Evolutionary conservation across 306 rosid genomes (phyloP).

Genomic region (Alnus rubra): DNA sequence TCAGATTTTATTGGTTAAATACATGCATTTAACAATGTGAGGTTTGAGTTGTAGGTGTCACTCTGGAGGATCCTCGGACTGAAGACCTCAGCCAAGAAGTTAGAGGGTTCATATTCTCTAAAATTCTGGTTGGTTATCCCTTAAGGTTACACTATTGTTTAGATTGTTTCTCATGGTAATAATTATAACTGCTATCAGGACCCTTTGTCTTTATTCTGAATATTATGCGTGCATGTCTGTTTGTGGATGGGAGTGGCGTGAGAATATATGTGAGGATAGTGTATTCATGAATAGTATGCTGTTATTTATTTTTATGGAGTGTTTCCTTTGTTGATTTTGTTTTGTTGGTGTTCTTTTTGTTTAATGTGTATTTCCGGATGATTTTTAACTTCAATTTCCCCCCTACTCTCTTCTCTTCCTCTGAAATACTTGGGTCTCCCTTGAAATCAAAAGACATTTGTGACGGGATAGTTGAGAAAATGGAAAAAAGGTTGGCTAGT

Average conservation of each 20-base stretch:
- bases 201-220: background rate
- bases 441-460: no score
- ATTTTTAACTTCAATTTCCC: no score
- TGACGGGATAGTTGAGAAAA: no score
- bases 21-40: conserved; percentile 4
- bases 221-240: background rate
- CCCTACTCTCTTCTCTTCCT: no score
- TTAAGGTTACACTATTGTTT: conserved; percentile 16
- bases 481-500: no score
- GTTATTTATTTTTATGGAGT: background rate
- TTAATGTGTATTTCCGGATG: background rate
- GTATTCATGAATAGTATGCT: background rate
- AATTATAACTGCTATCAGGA: background rate
- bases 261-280: background rate
- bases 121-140: conserved; percentile 78
- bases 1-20: background rate
- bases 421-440: no score
- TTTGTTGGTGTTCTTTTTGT: background rate
- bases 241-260: background rate
- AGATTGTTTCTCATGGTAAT: conserved; percentile 3
- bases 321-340: background rate
- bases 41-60: conserved; percentile 66
- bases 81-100: conserved; percentile 99
- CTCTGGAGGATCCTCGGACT: conserved; percentile 88
- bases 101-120: conserved; percentile 94